Base-by-base conservation (phyloP, 2,329 filamentous ascomycete genomes). In the Cytospora schulzeri region DNA sequence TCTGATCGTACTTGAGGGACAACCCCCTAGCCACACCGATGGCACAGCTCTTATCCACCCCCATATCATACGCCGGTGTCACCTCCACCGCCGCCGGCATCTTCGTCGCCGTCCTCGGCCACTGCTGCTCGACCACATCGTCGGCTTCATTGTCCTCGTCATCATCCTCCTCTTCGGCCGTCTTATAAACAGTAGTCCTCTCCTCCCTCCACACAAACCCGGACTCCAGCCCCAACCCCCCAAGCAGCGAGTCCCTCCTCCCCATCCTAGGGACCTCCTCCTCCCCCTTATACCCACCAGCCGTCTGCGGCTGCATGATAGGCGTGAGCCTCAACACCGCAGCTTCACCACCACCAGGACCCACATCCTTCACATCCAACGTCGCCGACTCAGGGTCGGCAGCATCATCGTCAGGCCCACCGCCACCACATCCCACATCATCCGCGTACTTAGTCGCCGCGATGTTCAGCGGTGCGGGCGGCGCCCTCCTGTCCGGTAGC, bases 11-110 rank as follows among this genome's bases (percentile, higher is more conserved):
- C 26, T 69, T 65, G 38, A 76, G 71, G 9, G 73, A 75, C 60
- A 71, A 67, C 1, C 75, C 75, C 38, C 75, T 65, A 4, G 75
- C 75, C 66, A 76, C 61, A 1, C 75, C 75, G n/a, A 76, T 76
- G 0, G 68, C 71, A n/a, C n/a, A 35, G 58, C 31, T 51, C 35
- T 62, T 59, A 15, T 59, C 41, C n/a, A n/a, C n/a, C 51, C 14
- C 38, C 22, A 52, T 33, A 4, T 57, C 56, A 14, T 29, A 35
- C 6, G 19, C 28, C 28, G 22, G 15, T 35, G 28, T n/a, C n/a
- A n/a, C n/a, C n/a, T n/a, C n/a, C n/a, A n/a, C n/a, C n/a, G n/a
- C n/a, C n/a, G n/a, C n/a, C n/a, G n/a, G n/a, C n/a, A n/a, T n/a
- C n/a, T n/a, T n/a, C n/a, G n/a, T n/a, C n/a, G n/a, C n/a, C n/a